These are phyloP conservation scores for Trametes sp. DNA, from an alignment of 1,284 basidiomycete genomes.

Conservation along the genomic window DNA sequence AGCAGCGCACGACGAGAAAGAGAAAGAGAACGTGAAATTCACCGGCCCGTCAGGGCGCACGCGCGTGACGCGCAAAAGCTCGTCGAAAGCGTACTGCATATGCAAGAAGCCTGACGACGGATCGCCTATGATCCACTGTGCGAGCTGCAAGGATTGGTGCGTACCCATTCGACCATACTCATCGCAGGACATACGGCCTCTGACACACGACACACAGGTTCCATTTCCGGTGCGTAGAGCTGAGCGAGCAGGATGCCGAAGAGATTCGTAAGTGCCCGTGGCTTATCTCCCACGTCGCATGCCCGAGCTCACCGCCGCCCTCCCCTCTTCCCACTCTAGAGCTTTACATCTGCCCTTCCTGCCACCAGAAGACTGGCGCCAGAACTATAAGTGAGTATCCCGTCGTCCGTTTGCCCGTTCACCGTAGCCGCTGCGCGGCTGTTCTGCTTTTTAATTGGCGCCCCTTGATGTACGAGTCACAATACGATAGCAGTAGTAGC, in stretches of 20 bases:
- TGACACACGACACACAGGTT: conserved; percentile 56
- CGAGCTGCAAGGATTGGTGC: conserved; percentile 77
- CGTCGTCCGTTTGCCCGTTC: conserved; percentile 31
- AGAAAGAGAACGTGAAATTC: conserved; percentile 33
- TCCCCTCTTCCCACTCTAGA: conserved; percentile 50
- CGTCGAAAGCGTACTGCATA: conserved; percentile 55
- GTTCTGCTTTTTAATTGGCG: conserved; percentile 32
- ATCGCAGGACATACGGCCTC: conserved; percentile 1
- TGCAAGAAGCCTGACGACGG: conserved; percentile 76
- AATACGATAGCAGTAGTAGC: conserved; percentile 39
- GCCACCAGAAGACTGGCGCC: conserved; percentile 68
- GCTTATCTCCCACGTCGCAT: conserved; percentile 18
- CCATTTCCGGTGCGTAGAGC: conserved; percentile 74
- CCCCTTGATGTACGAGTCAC: conserved; percentile 41
- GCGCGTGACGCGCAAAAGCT: conserved; percentile 32
- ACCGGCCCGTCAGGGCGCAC: conserved; percentile 27
- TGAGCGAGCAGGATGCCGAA: conserved; percentile 68
- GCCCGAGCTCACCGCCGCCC: conserved; percentile 5
- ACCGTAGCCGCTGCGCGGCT: conserved; percentile 39
- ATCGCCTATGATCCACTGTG: conserved; percentile 82
- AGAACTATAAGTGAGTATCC: conserved; percentile 80
- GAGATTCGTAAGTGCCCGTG: conserved; percentile 65
- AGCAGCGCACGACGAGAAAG: conserved; percentile 22
- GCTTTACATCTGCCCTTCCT: conserved; percentile 74
- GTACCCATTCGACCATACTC: conserved; percentile 34